phyloP scores from a whole-genome alignment of 257 asterid genomes.

The Solanum appendiculatum region DNA sequence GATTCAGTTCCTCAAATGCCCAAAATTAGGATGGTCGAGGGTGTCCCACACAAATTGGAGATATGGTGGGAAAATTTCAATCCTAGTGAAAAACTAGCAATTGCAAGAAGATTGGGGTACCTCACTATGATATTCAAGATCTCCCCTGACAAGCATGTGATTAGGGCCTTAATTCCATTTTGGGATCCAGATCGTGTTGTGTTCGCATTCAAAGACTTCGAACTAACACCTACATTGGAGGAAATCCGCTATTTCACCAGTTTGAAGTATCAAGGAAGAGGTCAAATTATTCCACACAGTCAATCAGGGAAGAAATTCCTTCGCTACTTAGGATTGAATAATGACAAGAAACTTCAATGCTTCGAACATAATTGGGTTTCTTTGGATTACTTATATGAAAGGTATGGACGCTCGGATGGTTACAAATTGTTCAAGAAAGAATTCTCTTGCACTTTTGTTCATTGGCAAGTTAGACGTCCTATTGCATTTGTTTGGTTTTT shows the following conservation, averaged over 20 bases:
- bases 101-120: background rate
- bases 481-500: background rate
- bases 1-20: background rate
- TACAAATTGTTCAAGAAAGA: no score
- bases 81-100: background rate
- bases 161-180: background rate
- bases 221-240: no score
- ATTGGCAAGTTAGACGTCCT: background rate
- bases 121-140: background rate
- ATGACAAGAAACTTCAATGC: background rate
- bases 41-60: no score
- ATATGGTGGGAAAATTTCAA: no score
- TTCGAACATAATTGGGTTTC: no score
- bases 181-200: background rate
- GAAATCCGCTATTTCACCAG: no score
- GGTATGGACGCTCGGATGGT: no score
- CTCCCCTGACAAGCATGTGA: background rate
- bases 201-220: no score
- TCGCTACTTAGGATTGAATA: background rate
- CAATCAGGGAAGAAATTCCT: background rate
- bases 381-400: no score
- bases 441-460: background rate
- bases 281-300: background rate
- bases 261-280: background rate
- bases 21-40: no score